Evolutionary conservation across 2,329 filamentous ascomycete genomes (phyloP).

Genomic region (Ophiostoma sp.): DNA sequence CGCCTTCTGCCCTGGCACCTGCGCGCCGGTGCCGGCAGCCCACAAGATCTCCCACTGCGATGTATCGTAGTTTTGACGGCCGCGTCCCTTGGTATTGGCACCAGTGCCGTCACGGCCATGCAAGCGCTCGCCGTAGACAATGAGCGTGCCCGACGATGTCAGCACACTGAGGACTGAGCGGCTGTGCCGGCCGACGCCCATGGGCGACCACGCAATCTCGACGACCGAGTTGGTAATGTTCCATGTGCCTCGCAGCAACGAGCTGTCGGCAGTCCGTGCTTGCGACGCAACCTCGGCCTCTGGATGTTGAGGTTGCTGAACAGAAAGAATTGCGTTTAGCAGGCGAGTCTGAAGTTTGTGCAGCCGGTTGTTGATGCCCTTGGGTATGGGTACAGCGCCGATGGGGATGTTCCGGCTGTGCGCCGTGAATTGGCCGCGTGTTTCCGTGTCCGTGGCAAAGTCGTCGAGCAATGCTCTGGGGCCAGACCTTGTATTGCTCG

Average conservation of each 20-base stretch:
- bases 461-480: not conserved
- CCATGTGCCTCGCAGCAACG: constrained; percentile 8
- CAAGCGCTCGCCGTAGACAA: constrained; percentile 46
- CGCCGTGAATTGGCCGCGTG: constrained; percentile 34
- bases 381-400: constrained; percentile 36
- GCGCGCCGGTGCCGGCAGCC: constrained; percentile 49
- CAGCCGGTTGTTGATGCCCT: constrained; percentile 43
- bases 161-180: constrained; percentile 49
- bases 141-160: constrained; percentile 46
- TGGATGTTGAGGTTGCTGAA: constrained; percentile 32
- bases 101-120: constrained; percentile 17
- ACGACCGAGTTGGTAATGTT: constrained; percentile 50
- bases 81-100: constrained; percentile 11
- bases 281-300: not conserved
- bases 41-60: constrained; percentile 50
- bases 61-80: constrained; percentile 31
- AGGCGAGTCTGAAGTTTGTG: constrained; percentile 28
- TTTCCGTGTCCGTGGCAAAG: constrained; percentile 19
- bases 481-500: not conserved
- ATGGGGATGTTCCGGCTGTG: constrained; percentile 35
- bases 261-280: too few relatives aligned
- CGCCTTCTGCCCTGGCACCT: constrained; percentile 40
- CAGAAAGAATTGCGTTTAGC: constrained; percentile 27
- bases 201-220: constrained; percentile 52
- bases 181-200: constrained; percentile 50